These are phyloP conservation scores for Candida sp. DNA, from an alignment of 1,139 yeast species.

Conservation along the genomic window DNA sequence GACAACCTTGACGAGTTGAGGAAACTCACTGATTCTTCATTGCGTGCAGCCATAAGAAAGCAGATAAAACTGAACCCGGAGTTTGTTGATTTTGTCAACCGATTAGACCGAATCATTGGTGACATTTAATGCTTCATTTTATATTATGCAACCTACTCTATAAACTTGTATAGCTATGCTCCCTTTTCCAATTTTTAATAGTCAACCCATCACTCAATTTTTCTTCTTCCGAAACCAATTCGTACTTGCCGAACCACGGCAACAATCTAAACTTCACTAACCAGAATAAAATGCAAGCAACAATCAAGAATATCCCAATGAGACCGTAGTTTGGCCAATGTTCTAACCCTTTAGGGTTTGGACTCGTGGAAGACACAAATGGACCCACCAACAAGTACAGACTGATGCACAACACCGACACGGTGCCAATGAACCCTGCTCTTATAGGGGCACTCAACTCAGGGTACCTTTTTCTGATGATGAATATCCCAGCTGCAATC, in stretches of 20 bases:
- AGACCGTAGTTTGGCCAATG: slow-evolving; percentile 58
- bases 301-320: slow-evolving; percentile 37
- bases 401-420: slow-evolving; percentile 41
- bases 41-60: slow-evolving; percentile 15
- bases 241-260: slow-evolving; percentile 50
- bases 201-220: slow-evolving; percentile 57
- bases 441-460: slow-evolving; percentile 52
- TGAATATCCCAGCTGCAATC: slow-evolving; percentile 55
- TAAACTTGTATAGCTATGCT: slow-evolving; percentile 7
- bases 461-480: slow-evolving; percentile 51
- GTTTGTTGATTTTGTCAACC: slow-evolving; percentile 11
- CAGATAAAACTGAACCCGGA: slow-evolving; percentile 11
- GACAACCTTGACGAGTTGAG: slow-evolving; percentile 12
- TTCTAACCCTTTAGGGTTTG: slow-evolving; percentile 47
- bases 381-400: slow-evolving; percentile 51
- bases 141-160: not conserved
- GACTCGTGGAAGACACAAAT: slow-evolving; percentile 39
- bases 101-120: slow-evolving; percentile 14
- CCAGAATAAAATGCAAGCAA: slow-evolving; percentile 52
- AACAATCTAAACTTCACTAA: slow-evolving; percentile 43
- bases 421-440: slow-evolving; percentile 50
- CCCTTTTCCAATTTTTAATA: slow-evolving; percentile 52
- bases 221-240: slow-evolving; percentile 38
- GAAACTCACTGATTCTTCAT: slow-evolving; percentile 15
- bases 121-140: not conserved